Evolutionary conservation across 2,329 filamentous ascomycete genomes (phyloP), one percentile per base, ranked within the genome.

Genomic region (Emmonsiellopsis sp.): DNA sequence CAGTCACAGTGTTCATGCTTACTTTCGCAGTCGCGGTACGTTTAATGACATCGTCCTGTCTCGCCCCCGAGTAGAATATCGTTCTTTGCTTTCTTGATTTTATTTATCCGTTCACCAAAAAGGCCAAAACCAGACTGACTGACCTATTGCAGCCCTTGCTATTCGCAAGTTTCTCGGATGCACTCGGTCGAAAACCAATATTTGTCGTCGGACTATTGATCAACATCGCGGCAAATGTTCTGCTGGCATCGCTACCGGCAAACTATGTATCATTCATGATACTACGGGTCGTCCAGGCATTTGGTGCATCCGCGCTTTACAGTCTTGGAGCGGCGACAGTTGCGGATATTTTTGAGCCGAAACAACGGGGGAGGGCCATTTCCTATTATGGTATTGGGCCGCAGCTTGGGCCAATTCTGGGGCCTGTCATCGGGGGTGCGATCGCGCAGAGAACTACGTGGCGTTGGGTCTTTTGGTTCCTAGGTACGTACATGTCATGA

Each of bases 1-100:
- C 73, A 0, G 71, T 75, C n/a, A 68, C 69, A 0, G 67, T 74
- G 3, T 76, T 74, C 57, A 74, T 72, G 70, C 62, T 68, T 8
- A 65, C 73, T 0, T 75, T 75, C 53, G 73, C 71, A 13, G 50
- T 75, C 3, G 47, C 47, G 47, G 47, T 49, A 31, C 21, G 21
- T 27, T 27, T 27, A 27, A 27, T 27, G 21, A 5, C 21, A 27
- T 27, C 21, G 5, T 27, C 21, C 21, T 40, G 36, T 49, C 2
- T 8, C 32, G 34, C 21, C 5, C 11, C 47, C 17, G 21, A 27
- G 21, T 27, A 27, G 3, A 27, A 27, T 27, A 27, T 27, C 21
- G 21, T 27, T 27, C 21, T 27, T 27, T 27, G 21, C 3, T 27
- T 27, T 27, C 21, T 27, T 27, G 21, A 27, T 27, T 27, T 27